Conservation (phyloP, 108 stramenopile species). For the Parietichytrium sp. region DNA sequence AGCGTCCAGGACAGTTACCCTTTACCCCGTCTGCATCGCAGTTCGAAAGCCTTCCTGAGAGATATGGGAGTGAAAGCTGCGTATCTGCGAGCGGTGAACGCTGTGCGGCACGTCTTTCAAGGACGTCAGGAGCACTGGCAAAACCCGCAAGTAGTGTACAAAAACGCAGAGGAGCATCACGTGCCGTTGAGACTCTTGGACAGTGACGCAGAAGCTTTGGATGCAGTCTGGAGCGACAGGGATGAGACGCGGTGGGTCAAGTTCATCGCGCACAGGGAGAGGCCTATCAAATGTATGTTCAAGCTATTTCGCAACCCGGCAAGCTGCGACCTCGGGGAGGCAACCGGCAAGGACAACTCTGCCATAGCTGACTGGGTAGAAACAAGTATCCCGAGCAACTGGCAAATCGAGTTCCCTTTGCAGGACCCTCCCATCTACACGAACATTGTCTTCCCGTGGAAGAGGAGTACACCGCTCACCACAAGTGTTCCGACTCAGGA, state of each 20-base stretch:
- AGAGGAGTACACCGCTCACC: slow-evolving; percentile 47
- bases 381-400: slow-evolving; percentile 47
- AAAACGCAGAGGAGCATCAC: background rate
- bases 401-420: slow-evolving; percentile 48
- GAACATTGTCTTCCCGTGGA: slow-evolving; percentile 53
- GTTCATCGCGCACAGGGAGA: background rate
- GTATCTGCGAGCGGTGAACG: background rate
- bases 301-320: background rate
- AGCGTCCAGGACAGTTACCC: no score
- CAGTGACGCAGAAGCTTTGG: background rate
- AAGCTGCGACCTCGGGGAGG: background rate
- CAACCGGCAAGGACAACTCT: background rate
- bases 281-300: background rate
- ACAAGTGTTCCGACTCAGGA: slow-evolving; percentile 55
- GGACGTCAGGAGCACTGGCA: background rate
- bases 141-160: background rate
- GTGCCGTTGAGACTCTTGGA: background rate
- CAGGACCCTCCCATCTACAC: slow-evolving; percentile 64
- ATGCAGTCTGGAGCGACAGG: background rate
- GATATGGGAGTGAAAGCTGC: background rate
- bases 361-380: background rate
- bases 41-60: no score
- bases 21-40: no score
- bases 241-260: background rate
- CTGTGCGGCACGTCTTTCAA: background rate